phyloP scores from a whole-genome alignment of 768 basidiomycete species.

The Pulveroboletus sp. region DNA sequence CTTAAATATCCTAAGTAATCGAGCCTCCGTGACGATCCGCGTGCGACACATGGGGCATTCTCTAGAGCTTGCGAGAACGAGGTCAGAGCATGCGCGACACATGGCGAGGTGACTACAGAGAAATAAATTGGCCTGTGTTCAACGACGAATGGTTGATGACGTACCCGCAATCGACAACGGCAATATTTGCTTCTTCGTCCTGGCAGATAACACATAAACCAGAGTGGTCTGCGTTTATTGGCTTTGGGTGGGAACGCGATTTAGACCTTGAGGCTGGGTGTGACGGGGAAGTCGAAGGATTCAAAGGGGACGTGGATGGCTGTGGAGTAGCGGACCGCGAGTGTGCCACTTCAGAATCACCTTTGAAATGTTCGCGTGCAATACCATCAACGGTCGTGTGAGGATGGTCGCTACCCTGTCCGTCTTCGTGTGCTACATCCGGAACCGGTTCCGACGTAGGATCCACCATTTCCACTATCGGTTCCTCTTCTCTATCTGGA shows the following conservation, averaged over 20 bases:
- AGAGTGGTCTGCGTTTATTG: slow-evolving; percentile 45
- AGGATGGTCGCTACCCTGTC: background rate
- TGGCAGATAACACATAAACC: slow-evolving; percentile 91
- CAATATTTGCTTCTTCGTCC: slow-evolving; percentile 91
- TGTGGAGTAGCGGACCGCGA: slow-evolving; percentile 14
- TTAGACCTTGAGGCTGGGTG: slow-evolving; percentile 25
- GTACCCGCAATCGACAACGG: slow-evolving; percentile 91
- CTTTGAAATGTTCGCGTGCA: background rate
- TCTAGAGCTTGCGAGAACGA: slow-evolving; percentile 70
- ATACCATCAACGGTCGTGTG: background rate
- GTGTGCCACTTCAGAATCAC: slow-evolving; percentile 1
- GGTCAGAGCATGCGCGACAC: slow-evolving; percentile 74
- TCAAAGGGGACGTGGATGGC: slow-evolving; percentile 14
- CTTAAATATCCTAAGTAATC: slow-evolving; percentile 74
- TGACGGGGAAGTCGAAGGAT: slow-evolving; percentile 28
- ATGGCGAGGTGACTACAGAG: slow-evolving; percentile 66
- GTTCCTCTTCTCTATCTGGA: slow-evolving; percentile 16
- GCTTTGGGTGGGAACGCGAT: slow-evolving; percentile 26
- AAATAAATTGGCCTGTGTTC: background rate
- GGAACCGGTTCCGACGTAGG: slow-evolving; percentile 12
- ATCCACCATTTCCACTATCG: slow-evolving; percentile 11
- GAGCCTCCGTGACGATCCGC: slow-evolving; percentile 76
- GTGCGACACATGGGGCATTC: slow-evolving; percentile 92
- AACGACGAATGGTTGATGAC: slow-evolving; percentile 25
- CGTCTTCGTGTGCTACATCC: slow-evolving; percentile 2